Base-by-base conservation (phyloP, 78 protist genomes). In the Corallochytrium limacisporum region DNA sequence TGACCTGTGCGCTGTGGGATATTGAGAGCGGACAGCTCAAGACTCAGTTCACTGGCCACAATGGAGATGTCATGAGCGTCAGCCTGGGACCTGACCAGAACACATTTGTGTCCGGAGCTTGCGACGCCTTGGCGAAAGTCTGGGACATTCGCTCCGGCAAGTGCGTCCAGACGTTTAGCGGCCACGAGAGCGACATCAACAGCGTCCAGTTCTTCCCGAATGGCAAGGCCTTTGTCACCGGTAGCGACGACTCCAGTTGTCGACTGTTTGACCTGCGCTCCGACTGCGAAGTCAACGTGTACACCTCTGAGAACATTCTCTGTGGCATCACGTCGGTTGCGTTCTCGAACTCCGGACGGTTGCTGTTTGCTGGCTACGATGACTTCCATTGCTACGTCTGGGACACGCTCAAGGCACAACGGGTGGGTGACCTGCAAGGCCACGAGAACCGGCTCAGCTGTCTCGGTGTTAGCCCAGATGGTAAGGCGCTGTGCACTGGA, bases 401-500 rank as follows among this genome's bases (percentile, higher is more conserved):
- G 95, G 98, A 94, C 62, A 84, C 94, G 4, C 74, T 94, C 38
- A 84, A 73, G 59, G 97, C 93, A 26, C 66, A 47, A 44, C 73
- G 75, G 35, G 78, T 87, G 5, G 75, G 59, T 15, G 63, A 67
- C 18, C 78, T 91, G 35, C 43, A 63, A 18, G 87, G 87, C 32
- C 98, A 94, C 56, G 93, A 87, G 44, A 84, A 91, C 68, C 90
- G 96, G 36, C 95, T 94, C 38, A 49, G 79, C 36, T 91, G 98
- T 67, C 77, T 94, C 26, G 94, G 91, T 28, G 95, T 94, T 26
- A 55, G 83, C 31, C 8, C 38, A 31, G 95, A 94, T 43, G 98
- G 97, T 39, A 65, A 73, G 74, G 98, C 97, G 33, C 84, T 93
- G 22, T 86, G 94, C 81, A 93, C 98, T 5, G 96, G 95, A 37